Base-by-base conservation (phyloP, 306 rosid genomes). In the Hylodesmum podocarpum region DNA sequence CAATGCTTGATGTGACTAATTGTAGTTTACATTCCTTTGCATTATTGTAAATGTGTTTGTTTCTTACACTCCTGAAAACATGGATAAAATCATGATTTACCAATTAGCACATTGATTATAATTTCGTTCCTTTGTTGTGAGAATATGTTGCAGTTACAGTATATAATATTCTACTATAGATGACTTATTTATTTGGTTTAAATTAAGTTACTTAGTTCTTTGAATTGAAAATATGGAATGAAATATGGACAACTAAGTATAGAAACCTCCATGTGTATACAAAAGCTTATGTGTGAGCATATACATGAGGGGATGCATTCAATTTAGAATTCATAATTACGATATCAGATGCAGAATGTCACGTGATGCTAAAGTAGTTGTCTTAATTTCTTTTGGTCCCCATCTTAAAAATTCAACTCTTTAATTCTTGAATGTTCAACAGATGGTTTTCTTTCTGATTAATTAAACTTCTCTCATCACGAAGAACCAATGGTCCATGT, bases 351-450 rank as follows among this genome's bases (percentile, higher is more conserved):
- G 43, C 59, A 28, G 58, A 53, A 40, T 19, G 36, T 77, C 59
- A 41, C 67, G 47, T 53, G 68, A 76, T 51, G 33, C 24, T n/a
- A 76, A 76, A 53, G 11, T 16, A 53, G 11, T 16, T 77, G 58
- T 77, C 47, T 39, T 51, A n/a, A 58, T 58, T 58, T 58, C 66
- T n/a, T 25, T 76, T 66, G 46, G 68, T 40, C 58, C 53, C 43
- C 31, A 9, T 68, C 9, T 29, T 28, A n/a, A 18, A 68, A 66
- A 66, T 43, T 66, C 27, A 68, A 68, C 8, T 46, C 39, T 1
- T 13, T 3, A 25, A 3, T 15, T 66, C 24, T 14, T 3, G 6
- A 9, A 7, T 41, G 53, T 14, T 66, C 18, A 36, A 64, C 18
- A 16, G 36, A 1, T 6, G 13, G 53, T 13, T 66, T n/a, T 66